Evolutionary conservation across 352 stramenopile species (phyloP).

Genomic region (Globisporangium parvum): DNA sequence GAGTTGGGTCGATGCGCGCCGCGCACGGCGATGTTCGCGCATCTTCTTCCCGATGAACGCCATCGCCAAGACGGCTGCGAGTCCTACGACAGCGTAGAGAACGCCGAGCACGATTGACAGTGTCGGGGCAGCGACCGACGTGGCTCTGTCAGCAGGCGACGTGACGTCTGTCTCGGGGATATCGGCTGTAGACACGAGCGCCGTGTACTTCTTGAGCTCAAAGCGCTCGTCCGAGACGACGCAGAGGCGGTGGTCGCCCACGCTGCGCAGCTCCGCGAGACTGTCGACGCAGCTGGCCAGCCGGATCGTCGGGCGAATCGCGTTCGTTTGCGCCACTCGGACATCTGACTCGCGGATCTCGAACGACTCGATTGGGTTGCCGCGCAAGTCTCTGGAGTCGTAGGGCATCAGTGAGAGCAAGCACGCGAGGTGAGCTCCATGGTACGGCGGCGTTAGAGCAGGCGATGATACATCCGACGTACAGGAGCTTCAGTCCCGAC

Average conservation of each 20-base stretch:
- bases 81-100: constrained; percentile 10
- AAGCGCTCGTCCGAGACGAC: constrained; percentile 13
- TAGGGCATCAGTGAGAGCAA: neutral
- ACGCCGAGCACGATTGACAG: constrained; percentile 1
- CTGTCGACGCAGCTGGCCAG: constrained; percentile 2
- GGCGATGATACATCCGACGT: neutral
- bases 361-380: constrained; percentile 8
- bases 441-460: too few relatives aligned
- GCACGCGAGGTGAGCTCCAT: neutral
- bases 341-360: constrained; percentile 15
- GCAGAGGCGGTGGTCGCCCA: constrained; percentile 10
- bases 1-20: constrained; percentile 17
- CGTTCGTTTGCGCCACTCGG: neutral
- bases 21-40: constrained; percentile 5
- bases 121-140: neutral
- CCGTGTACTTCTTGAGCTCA: constrained; percentile 5
- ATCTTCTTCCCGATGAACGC: constrained; percentile 16
- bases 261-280: neutral
- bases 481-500: constrained; percentile 4
- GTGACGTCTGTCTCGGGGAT: neutral
- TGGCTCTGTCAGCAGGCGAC: neutral
- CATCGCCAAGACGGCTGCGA: constrained; percentile 6
- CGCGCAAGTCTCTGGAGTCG: constrained; percentile 6
- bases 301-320: neutral
- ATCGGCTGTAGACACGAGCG: neutral